Conservation (phyloP, 176 grass and related monocot genomes). For the Canna indica region DNA sequence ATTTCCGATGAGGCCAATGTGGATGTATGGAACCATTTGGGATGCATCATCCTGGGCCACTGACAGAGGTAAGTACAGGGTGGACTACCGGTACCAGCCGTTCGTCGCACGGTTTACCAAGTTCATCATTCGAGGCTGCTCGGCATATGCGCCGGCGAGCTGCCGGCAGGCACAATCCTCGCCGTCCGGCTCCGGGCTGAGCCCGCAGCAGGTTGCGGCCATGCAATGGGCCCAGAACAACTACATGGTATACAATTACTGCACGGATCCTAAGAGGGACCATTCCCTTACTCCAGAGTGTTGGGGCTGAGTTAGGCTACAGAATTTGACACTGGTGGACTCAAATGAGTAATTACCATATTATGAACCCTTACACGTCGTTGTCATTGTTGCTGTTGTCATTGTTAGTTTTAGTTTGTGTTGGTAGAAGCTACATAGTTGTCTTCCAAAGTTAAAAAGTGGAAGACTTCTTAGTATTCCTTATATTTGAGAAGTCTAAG, state of each 20-base stretch:
- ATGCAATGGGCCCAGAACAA: constrained; percentile 8
- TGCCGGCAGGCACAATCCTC: constrained; percentile 2
- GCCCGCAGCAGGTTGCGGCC: background rate
- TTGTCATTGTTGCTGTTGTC: background rate
- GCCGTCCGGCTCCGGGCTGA: background rate
- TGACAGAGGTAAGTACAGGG: constrained; percentile 9
- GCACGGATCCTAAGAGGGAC: background rate
- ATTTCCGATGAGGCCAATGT: constrained; percentile 4
- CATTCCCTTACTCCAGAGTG: constrained; percentile 5
- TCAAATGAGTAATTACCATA: background rate
- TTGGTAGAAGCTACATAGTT: background rate
- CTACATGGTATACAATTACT: constrained; percentile 12
- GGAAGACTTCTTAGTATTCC: background rate
- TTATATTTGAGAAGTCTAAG: background rate
- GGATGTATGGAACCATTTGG: constrained; percentile 13
- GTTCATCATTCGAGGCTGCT: constrained; percentile 11
- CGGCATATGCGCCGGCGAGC: background rate
- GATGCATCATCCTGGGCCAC: constrained; percentile 2
- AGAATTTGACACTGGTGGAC: background rate
- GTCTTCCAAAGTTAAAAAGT: background rate
- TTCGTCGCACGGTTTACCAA: constrained; percentile 5
- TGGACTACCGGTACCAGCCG: constrained; percentile 12
- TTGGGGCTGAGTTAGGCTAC: background rate
- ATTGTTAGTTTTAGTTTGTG: background rate
- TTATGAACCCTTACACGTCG: too few relatives aligned